phyloP scores from a whole-genome alignment of 2,329 filamentous ascomycete genomes.

The Macroventuria anomochaeta region DNA sequence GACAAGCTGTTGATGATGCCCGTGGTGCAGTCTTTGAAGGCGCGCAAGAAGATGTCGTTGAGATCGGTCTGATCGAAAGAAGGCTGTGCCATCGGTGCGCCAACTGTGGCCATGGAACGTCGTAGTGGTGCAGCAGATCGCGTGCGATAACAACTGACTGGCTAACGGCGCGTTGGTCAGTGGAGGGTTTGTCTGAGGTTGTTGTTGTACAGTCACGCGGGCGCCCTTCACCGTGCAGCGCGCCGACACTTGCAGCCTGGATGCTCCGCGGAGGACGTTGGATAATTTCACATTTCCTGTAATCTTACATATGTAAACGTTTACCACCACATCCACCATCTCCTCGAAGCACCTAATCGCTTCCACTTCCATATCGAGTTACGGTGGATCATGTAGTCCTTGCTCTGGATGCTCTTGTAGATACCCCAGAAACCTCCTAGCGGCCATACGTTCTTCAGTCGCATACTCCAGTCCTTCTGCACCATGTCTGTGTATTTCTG shows the following conservation, averaged over 20 bases:
- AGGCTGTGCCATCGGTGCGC: not conserved
- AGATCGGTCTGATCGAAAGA: not conserved
- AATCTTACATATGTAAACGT: not conserved
- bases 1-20: not conserved
- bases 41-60: not conserved
- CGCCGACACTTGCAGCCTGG: not conserved
- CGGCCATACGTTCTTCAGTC: constrained; percentile 44
- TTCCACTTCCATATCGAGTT: constrained; percentile 45
- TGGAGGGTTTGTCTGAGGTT: not conserved
- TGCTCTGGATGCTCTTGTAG: constrained; percentile 47
- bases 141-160: no score
- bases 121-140: no score
- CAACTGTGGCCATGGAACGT: not conserved
- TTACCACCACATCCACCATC: constrained; percentile 20
- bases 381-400: constrained; percentile 46
- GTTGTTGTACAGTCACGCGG: not conserved
- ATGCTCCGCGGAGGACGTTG: not conserved
- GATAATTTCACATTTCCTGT: not conserved
- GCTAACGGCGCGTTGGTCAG: not conserved
- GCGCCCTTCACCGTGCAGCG: not conserved
- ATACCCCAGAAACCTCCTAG: constrained; percentile 49
- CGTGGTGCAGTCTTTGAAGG: not conserved
- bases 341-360: constrained; percentile 2
- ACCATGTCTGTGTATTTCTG: constrained; percentile 37
- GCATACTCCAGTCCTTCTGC: constrained; percentile 34